Evolutionary conservation across 352 stramenopile species (phyloP).

Genomic region (Thraustochytrium sp.): DNA sequence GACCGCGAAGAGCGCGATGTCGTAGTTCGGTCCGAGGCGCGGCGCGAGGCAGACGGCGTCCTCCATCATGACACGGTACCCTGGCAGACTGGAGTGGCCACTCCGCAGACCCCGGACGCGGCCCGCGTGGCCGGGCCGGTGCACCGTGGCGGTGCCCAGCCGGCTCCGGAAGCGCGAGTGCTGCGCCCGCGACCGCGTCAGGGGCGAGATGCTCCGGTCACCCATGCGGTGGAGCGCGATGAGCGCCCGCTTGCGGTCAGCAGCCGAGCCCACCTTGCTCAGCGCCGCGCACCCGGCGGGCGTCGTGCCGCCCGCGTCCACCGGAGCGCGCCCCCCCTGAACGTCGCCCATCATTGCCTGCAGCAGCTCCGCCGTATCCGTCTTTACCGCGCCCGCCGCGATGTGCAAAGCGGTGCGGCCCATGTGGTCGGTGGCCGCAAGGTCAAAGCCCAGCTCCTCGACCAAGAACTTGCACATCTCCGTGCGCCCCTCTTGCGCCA

Average conservation of each 20-base stretch:
- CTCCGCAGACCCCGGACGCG: not conserved
- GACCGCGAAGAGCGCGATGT: slow-evolving; percentile 34
- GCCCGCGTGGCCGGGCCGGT: not conserved
- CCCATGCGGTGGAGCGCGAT: not conserved
- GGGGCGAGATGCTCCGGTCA: slow-evolving; percentile 6
- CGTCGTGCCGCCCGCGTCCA: slow-evolving; percentile 19
- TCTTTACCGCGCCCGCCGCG: not conserved
- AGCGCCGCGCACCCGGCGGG: slow-evolving; percentile 9
- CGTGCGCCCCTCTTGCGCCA: not conserved
- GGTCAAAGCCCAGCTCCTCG: not conserved
- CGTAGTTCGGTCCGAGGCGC: not conserved
- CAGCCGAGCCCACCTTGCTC: not conserved
- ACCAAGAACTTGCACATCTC: not conserved
- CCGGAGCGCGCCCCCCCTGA: not conserved
- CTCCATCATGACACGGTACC: slow-evolving; percentile 21
- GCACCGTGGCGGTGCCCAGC: not conserved
- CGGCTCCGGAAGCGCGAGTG: not conserved
- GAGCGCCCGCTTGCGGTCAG: not conserved
- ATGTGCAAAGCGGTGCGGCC: slow-evolving; percentile 1
- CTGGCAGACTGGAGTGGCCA: not conserved
- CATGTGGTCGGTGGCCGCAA: not conserved
- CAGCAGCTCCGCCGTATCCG: not conserved
- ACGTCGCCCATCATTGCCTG: not conserved
- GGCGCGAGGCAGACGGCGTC: slow-evolving; percentile 21
- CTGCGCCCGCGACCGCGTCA: not conserved